Conservation (phyloP, 768 basidiomycete species). For the Rhizopogon rudus region DNA sequence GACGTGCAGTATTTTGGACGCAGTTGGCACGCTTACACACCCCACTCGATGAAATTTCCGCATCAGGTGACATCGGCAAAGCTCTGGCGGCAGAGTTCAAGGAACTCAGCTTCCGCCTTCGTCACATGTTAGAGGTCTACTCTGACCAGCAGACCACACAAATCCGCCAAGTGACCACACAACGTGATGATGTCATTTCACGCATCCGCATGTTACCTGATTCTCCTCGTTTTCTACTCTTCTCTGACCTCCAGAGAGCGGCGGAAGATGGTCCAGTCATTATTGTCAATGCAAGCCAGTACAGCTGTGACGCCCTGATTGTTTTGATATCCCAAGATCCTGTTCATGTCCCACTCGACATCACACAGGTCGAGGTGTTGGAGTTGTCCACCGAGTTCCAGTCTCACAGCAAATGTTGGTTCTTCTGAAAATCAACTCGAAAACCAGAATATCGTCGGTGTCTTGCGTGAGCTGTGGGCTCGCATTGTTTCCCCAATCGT, state of each 20-base stretch:
- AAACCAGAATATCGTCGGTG: too few species aligned
- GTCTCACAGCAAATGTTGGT: not conserved
- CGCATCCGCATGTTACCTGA: constrained; percentile 16
- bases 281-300: not conserved
- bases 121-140: not conserved
- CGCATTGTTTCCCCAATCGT: too few species aligned
- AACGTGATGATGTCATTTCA: constrained; percentile 14
- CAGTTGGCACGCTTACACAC: constrained; percentile 21
- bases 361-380: not conserved
- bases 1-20: constrained; percentile 24
- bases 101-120: not conserved
- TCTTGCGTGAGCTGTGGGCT: too few species aligned
- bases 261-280: constrained; percentile 1
- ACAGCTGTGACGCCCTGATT: constrained; percentile 6
- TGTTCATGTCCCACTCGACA: not conserved
- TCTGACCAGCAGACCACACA: constrained; percentile 10
- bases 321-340: not conserved
- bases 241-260: not conserved
- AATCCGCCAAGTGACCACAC: constrained; percentile 9
- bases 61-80: constrained; percentile 5
- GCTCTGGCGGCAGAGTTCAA: constrained; percentile 19
- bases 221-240: constrained; percentile 11
- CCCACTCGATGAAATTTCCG: constrained; percentile 19
- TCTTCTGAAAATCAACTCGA: too few species aligned
- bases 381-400: not conserved